Base-by-base conservation (phyloP, 345 rosid species). In the Salix caprea region DNA sequence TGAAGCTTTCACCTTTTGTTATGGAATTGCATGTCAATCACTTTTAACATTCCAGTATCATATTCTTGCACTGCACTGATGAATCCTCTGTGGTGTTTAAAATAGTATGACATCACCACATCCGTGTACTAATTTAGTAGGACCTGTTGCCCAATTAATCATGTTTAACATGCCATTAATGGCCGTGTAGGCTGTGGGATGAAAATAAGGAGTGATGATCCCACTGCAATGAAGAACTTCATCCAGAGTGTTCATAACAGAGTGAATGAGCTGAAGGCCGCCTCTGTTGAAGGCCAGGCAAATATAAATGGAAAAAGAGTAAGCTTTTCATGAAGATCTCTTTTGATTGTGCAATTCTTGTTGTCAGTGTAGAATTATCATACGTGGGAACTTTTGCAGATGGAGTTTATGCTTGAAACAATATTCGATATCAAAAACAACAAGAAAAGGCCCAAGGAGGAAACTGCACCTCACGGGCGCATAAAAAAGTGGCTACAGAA, bases 361-460 rank as follows among this genome's bases (percentile, higher is more conserved):
- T 60, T 72, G 67, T 69, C 65, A 28, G 66, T 75, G 28, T 50
- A 40, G 39, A 28, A 26, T 39, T 61, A 65, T 66, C 72, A 65
- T 76, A 42, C 40, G 40, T 74, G 64, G 74, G 72, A 72, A 15
- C 67, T 78, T 69, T 61, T 79, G 73, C 85, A 95, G 99, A 95
- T 91, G 98, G 99, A 91, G 81, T 91, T 89, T 81, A 90, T 95
- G 98, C 97, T 95, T 69, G 96, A 93, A 85, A 93, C 91, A 72
- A 91, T 95, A 80, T 82, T 87, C 32, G 97, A 94, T 69, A 93
- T 95, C 58, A 95, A 95, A 87, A 95, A 95, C 87, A 95, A 95
- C 84, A 95, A 90, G 84, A 84, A 82, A 84, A 91, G 85, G 86
- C 77, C 91, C 8, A 90, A 83, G 78, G 97, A 93, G 82, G 99